Evolutionary conservation across 1,284 basidiomycete genomes (phyloP), one percentile per base, ranked within the genome.

Genomic region (Termitomyces sp.): DNA sequence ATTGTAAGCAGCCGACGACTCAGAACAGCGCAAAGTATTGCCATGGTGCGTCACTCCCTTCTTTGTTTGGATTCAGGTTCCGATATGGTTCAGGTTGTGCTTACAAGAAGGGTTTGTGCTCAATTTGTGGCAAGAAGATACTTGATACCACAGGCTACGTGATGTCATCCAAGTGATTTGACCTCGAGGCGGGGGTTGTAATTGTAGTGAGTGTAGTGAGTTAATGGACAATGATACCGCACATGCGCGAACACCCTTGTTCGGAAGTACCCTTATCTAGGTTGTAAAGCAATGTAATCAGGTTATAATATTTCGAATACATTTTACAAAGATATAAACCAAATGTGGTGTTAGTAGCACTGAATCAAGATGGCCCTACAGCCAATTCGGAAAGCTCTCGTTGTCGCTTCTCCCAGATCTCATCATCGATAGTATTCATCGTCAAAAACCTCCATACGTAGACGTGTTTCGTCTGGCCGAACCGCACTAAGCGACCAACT

Each of bases 21-120:
- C 88, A 92, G 77, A 91, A 91, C 63, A 82, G 79, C 62, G 90
- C 87, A 28, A 92, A 90, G 71, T 92, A 87, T 69, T 92, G 90
- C 64, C 90, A 92, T 76, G 84, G 90, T 90, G 59, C 52, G 73
- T 64, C 52, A 48, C 53, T 53, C 19, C n/a, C 39, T 57, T 55
- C 33, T 26, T 19, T 36, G 46, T 38, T 13, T 28, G 34, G 24
- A 52, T 48, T 43, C 44, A 53, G 40, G 57, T 47, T 50, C 53
- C 43, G 15, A 54, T 39, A 52, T 39, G 52, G 52, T 53, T 43
- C 56, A 92, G 90, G 88, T 31, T 92, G 90, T 66, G 90, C 90
- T 13, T 92, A 87, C 70, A 91, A 86, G 74, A 90, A 88, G 64
- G 90, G 90, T 12, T 69, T 86, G 31, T 92, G 90, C 64, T 82